Evolutionary conservation across 768 basidiomycete genomes (phyloP).

Genomic region (Suillus placidus): DNA sequence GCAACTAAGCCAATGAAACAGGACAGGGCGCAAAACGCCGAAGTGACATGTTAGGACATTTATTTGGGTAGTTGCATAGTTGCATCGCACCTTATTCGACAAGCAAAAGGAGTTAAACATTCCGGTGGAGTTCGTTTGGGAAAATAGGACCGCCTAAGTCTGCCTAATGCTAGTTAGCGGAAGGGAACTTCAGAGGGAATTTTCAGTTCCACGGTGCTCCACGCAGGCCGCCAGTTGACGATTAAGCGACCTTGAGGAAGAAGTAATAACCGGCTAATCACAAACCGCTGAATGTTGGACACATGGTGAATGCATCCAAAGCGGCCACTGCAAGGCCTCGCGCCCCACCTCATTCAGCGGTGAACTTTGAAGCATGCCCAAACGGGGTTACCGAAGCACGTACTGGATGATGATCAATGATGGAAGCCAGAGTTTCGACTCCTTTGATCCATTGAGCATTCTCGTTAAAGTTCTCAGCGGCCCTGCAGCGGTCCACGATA

Average conservation of each 20-base stretch:
- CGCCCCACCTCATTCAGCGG: neutral
- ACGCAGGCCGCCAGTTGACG: neutral
- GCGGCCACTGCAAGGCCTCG: neutral
- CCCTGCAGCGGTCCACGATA: neutral
- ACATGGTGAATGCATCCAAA: neutral
- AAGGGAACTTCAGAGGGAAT: neutral
- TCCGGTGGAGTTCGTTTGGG: neutral
- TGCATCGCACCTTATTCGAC: too few species aligned
- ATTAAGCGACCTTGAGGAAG: neutral
- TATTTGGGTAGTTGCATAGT: neutral
- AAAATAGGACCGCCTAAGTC: neutral
- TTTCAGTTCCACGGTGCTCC: neutral
- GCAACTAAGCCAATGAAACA: neutral
- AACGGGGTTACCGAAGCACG: neutral
- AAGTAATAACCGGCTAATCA: neutral
- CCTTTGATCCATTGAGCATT: neutral
- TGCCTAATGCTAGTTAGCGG: neutral
- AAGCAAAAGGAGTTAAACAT: neutral
- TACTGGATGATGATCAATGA: conserved; percentile 3
- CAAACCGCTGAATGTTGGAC: neutral
- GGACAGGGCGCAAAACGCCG: neutral
- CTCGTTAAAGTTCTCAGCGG: neutral
- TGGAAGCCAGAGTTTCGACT: neutral
- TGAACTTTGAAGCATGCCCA: conserved; percentile 1
- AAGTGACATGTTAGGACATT: neutral